Conservation (phyloP, 2,329 filamentous ascomycete species). For the Fusarium subtropicale region DNA sequence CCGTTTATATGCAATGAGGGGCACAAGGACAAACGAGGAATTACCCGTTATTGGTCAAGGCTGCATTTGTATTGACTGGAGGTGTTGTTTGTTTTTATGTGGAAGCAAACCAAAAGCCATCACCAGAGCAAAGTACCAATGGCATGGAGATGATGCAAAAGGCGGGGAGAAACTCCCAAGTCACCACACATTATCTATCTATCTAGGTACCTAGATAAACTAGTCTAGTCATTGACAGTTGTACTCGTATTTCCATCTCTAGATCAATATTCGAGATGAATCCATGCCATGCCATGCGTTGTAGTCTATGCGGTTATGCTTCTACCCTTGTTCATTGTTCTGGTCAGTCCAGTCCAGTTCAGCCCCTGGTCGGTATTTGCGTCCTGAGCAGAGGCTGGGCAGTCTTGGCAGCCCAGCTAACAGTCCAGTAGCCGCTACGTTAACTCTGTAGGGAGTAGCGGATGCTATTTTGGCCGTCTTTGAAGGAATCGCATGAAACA, state of each 20-base stretch:
- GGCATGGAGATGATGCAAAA: conserved; percentile 39
- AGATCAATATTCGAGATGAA: not conserved
- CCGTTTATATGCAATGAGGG: conserved; percentile 4
- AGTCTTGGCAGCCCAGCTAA: conserved; percentile 23
- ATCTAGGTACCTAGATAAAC: too few species aligned
- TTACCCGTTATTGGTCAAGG: conserved; percentile 15
- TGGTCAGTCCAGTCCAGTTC: not conserved
- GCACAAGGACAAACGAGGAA: conserved; percentile 16
- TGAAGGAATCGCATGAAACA: conserved; percentile 28
- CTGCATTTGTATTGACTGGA: not conserved
- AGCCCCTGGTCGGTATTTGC: conserved; percentile 24
- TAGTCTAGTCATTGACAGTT: not conserved
- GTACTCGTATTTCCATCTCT: not conserved
- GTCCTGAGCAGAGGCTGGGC: conserved; percentile 19
- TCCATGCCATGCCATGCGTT: not conserved
- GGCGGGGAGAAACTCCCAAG: conserved; percentile 18
- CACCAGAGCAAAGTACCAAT: conserved; percentile 28
- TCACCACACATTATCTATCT: not conserved
- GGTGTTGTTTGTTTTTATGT: conserved; percentile 31
- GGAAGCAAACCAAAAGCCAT: conserved; percentile 4
- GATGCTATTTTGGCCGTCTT: conserved; percentile 33
- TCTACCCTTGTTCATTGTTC: not conserved
- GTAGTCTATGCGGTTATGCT: not conserved
- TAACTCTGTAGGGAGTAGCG: conserved; percentile 34
- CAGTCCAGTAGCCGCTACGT: conserved; percentile 24